Percentiles rank a stretch among this genome's conserved stretches.
phyloP scores from a whole-genome alignment of 306 rosid genomes.

The Vigna unguiculata region DNA sequence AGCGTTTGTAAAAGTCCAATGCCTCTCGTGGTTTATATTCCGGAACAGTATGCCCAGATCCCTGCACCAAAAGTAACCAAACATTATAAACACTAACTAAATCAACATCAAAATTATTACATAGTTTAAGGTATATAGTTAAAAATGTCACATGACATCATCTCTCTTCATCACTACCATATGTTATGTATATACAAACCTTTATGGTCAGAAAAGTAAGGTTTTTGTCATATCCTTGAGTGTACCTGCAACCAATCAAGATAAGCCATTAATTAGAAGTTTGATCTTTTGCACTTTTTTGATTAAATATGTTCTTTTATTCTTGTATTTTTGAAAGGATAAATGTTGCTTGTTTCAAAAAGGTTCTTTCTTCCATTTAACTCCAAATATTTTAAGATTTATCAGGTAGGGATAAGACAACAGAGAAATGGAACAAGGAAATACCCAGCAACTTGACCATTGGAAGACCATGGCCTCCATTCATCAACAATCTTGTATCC shows the following conservation, averaged over 20 bases:
- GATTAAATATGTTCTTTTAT: too few species aligned
- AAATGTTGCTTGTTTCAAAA: not conserved
- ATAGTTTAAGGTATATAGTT: too few species aligned
- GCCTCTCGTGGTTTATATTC: conserved; percentile 92
- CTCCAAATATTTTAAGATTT: conserved; percentile 3
- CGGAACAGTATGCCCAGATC: conserved; percentile 96
- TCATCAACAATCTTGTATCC: conserved; percentile 79
- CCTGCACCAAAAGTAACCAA: conserved; percentile 63
- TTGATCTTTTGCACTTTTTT: too few species aligned
- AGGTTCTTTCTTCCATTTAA: conserved; percentile 2
- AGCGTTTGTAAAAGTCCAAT: conserved; percentile 74
- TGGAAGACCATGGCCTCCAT: conserved; percentile 90
- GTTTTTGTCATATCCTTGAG: conserved; percentile 73
- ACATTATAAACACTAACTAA: conserved; percentile 1
- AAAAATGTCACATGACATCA: too few species aligned
- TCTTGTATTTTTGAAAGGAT: too few species aligned
- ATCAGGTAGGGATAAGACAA: not conserved
- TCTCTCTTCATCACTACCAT: too few species aligned
- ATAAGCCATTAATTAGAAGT: not conserved
- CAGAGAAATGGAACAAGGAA: conserved; percentile 21
- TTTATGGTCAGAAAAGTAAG: conserved; percentile 83
- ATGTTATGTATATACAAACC: conserved; percentile 48
- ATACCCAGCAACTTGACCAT: conserved; percentile 90
- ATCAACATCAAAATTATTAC: not conserved
- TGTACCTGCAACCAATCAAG: conserved; percentile 60